Evolutionary conservation across 306 rosid species (phyloP).

Genomic region (Arachis stenosperma): DNA sequence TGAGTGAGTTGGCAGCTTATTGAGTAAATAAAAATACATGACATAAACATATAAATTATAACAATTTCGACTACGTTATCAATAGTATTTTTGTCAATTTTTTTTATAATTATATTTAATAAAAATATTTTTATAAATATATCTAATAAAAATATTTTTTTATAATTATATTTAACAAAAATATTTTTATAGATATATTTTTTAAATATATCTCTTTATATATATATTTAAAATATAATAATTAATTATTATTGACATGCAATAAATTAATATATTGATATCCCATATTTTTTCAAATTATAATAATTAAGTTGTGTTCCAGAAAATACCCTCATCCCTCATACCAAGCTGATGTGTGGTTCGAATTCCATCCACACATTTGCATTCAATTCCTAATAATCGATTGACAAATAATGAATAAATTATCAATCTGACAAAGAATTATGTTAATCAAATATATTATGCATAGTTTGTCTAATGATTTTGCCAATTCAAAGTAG

Average conservation of each 20-base stretch:
- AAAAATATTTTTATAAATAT: too few species aligned
- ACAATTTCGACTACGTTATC: too few species aligned
- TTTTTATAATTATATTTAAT: too few species aligned
- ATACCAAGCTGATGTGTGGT: conserved; percentile 22
- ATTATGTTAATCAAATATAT: not conserved
- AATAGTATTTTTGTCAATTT: too few species aligned
- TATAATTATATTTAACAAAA: too few species aligned
- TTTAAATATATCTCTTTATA: too few species aligned
- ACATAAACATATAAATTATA: not conserved
- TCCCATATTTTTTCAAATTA: too few species aligned
- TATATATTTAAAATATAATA: too few species aligned
- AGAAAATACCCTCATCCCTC: conserved; percentile 36
- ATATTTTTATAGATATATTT: too few species aligned
- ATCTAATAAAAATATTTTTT: too few species aligned
- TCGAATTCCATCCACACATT: not conserved
- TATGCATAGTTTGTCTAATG: conserved; percentile 11
- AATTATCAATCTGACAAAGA: not conserved
- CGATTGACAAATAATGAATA: not conserved
- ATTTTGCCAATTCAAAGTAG: conserved; percentile 5
- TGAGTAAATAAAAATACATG: conserved; percentile 32
- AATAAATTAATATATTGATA: too few species aligned
- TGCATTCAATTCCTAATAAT: conserved; percentile 10
- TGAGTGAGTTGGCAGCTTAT: not conserved
- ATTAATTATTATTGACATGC: too few species aligned
- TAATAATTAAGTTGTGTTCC: conserved; percentile 22